Conservation (phyloP, 2,329 filamentous ascomycete species). For the Chrysoporthe austroafricana region DNA sequence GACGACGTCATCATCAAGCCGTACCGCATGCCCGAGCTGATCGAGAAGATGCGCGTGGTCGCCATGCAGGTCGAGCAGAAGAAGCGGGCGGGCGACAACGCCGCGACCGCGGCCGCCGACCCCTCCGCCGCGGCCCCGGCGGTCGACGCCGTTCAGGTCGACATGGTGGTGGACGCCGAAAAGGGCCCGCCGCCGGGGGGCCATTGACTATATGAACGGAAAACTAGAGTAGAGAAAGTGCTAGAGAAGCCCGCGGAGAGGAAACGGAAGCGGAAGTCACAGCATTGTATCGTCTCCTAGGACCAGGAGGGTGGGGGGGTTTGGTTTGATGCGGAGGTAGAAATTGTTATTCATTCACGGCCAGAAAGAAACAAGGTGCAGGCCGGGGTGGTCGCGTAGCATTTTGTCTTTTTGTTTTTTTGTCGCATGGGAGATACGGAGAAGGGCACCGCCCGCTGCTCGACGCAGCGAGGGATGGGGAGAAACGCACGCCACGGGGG, state of each 20-base stretch:
- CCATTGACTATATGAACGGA: conserved; percentile 19
- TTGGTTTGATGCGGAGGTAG: too few relatives aligned
- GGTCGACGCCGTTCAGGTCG: background rate
- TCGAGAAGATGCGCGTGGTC: conserved; percentile 62
- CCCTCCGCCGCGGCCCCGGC: background rate
- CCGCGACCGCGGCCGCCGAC: background rate
- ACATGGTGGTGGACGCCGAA: conserved; percentile 1
- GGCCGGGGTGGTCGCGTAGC: background rate
- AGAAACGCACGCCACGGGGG: background rate
- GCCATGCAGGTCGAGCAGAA: conserved; percentile 36
- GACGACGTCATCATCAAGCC: conserved; percentile 75
- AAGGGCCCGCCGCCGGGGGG: background rate
- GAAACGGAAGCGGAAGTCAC: conserved; percentile 6
- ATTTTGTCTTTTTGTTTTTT: background rate
- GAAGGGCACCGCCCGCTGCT: background rate
- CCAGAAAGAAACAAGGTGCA: background rate
- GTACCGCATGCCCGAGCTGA: conserved; percentile 65
- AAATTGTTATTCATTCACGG: too few relatives aligned
- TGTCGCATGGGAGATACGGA: too few relatives aligned
- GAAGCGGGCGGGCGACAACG: conserved; percentile 13
- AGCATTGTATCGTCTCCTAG: conserved; percentile 14
- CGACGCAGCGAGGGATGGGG: background rate
- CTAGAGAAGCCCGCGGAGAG: background rate
- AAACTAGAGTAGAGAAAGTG: background rate
- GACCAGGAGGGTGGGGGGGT: too few relatives aligned